Percentiles rank a stretch among this genome's conserved stretches.
Evolutionary conservation across 495 filamentous ascomycete genomes (phyloP).

Genomic region (Aspergillus sclerotioniger): DNA sequence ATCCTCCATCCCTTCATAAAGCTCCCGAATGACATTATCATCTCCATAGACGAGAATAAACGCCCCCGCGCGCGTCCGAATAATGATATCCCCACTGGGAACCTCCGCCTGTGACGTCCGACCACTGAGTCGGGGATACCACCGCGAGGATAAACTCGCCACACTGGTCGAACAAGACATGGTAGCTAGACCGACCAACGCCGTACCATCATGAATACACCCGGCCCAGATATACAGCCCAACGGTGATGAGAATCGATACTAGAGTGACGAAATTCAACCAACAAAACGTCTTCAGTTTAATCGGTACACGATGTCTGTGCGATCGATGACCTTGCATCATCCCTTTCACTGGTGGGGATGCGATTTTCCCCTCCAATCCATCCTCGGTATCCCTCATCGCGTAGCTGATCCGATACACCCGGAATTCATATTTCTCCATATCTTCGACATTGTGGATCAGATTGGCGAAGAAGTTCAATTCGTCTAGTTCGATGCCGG

Average conservation of each 20-base stretch:
- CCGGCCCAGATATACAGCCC: constrained; percentile 37
- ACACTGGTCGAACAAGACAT: constrained; percentile 20
- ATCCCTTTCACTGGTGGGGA: too few species aligned
- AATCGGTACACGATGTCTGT: constrained; percentile 21
- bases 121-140: constrained; percentile 51
- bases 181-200: constrained; percentile 19
- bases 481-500: constrained; percentile 48
- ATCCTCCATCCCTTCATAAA: constrained; percentile 59
- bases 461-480: constrained; percentile 61
- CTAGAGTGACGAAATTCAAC: constrained; percentile 50
- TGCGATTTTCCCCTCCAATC: neutral
- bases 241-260: constrained; percentile 48
- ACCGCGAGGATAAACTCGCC: constrained; percentile 28
- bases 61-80: constrained; percentile 59
- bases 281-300: constrained; percentile 47
- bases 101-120: constrained; percentile 51
- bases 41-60: constrained; percentile 60
- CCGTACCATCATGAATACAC: constrained; percentile 52
- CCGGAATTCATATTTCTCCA: constrained; percentile 22
- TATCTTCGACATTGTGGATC: constrained; percentile 52
- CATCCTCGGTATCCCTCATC: neutral
- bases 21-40: constrained; percentile 61
- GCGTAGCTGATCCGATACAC: constrained; percentile 4
- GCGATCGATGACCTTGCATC: neutral
- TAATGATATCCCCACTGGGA: constrained; percentile 58